Percentiles rank a stretch among this genome's conserved stretches.
These are phyloP conservation scores for Poterioochromonas sp. DNA, from an alignment of 352 stramenopile species.

Conservation along the genomic window DNA sequence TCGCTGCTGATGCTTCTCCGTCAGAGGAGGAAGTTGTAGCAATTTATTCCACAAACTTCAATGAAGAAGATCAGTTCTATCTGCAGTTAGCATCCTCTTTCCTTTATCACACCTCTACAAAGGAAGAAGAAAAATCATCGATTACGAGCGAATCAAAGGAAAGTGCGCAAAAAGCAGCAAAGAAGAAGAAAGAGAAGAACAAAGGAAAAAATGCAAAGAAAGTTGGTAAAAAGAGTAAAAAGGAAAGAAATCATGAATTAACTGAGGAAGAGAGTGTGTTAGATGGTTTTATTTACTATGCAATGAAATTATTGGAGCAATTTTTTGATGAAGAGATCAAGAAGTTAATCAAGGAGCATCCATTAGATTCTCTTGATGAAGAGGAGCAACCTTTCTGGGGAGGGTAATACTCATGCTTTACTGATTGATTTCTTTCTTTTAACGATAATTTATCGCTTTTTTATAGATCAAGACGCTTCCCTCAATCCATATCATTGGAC, in stretches of 20 bases:
- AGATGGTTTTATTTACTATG: background rate
- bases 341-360: conserved; percentile 42
- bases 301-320: background rate
- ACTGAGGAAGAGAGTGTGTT: background rate
- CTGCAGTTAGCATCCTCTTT: background rate
- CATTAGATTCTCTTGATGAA: conserved; percentile 43
- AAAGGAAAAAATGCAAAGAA: background rate
- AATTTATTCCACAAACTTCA: background rate
- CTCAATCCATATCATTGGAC: conserved; percentile 32
- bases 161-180: too few relatives aligned
- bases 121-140: too few relatives aligned
- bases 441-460: too few relatives aligned
- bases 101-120: too few relatives aligned
- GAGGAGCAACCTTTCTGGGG: conserved; percentile 47
- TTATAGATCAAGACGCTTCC: conserved; percentile 35
- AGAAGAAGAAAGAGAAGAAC: background rate
- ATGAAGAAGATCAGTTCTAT: background rate
- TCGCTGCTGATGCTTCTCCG: background rate
- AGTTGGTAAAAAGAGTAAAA: background rate
- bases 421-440: too few relatives aligned
- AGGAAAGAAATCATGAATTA: background rate
- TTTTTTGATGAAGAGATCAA: conserved; percentile 28
- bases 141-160: too few relatives aligned
- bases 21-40: background rate
- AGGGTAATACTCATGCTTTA: conserved; percentile 3